A percentile compares a stretch with the other conserved stretches of the same genome.
Evolutionary conservation across 208 protist species (phyloP).

Genomic region (Wallacemonas sp.): DNA sequence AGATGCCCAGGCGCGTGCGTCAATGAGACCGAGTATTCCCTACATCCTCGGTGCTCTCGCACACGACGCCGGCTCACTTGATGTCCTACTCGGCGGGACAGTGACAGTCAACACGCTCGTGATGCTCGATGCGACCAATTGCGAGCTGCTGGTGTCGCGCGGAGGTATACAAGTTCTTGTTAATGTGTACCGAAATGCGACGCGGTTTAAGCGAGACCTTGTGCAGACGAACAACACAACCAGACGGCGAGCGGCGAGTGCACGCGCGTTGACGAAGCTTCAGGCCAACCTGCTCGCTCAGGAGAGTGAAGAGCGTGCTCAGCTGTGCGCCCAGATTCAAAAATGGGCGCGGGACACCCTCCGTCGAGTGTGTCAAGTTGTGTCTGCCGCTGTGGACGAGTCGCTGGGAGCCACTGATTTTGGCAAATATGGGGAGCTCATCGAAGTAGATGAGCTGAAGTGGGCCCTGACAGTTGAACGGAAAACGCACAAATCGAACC

Average conservation of each 20-base stretch:
- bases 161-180: slow-evolving; percentile 69
- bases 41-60: slow-evolving; percentile 56
- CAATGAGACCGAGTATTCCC: slow-evolving; percentile 67
- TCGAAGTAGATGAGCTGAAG: slow-evolving; percentile 82
- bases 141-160: slow-evolving; percentile 53
- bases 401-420: slow-evolving; percentile 48
- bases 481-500: slow-evolving; percentile 21
- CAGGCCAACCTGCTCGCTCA: not conserved
- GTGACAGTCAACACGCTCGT: slow-evolving; percentile 64
- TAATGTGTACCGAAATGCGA: slow-evolving; percentile 45
- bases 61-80: slow-evolving; percentile 40
- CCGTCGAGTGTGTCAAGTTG: slow-evolving; percentile 43
- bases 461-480: slow-evolving; percentile 59
- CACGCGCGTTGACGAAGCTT: slow-evolving; percentile 1
- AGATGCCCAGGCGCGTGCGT: slow-evolving; percentile 37
- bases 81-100: slow-evolving; percentile 60
- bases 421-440: slow-evolving; percentile 47
- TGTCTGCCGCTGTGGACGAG: slow-evolving; percentile 27
- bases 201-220: slow-evolving; percentile 17
- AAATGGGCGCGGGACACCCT: slow-evolving; percentile 65
- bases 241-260: not conserved
- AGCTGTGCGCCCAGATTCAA: slow-evolving; percentile 49
- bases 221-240: slow-evolving; percentile 11
- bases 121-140: slow-evolving; percentile 64
- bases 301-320: slow-evolving; percentile 22